Conservation (phyloP, 495 filamentous ascomycete genomes). For the Usnea hakonensis region DNA sequence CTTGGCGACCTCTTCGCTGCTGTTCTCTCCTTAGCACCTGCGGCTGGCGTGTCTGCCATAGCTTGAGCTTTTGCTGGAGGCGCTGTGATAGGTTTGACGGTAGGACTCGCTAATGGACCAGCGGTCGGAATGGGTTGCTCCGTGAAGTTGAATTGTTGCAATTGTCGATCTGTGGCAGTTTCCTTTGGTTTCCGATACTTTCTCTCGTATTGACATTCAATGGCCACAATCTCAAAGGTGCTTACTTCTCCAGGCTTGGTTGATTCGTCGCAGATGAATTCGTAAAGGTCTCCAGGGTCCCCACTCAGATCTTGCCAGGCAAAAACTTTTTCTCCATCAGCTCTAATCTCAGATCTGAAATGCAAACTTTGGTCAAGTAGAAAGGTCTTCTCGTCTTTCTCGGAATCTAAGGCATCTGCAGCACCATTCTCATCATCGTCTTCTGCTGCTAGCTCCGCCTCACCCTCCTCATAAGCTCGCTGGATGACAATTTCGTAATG, state of each 20-base stretch:
- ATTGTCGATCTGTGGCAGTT: constrained; percentile 71
- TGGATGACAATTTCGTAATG: constrained; percentile 97
- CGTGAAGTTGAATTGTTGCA: constrained; percentile 72
- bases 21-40: constrained; percentile 37
- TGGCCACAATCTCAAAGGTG: constrained; percentile 74
- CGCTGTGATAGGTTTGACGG: constrained; percentile 35
- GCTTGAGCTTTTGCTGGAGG: constrained; percentile 25
- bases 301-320: constrained; percentile 94
- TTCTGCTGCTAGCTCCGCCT: constrained; percentile 80
- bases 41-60: constrained; percentile 32
- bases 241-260: constrained; percentile 62
- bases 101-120: constrained; percentile 65
- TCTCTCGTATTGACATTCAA: constrained; percentile 94
- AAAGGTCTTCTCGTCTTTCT: constrained; percentile 96
- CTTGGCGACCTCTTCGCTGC: constrained; percentile 30
- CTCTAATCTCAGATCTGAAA: constrained; percentile 73
- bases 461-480: constrained; percentile 93
- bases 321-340: constrained; percentile 70
- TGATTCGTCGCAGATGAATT: constrained; percentile 83
- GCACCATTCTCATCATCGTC: constrained; percentile 73
- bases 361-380: constrained; percentile 85
- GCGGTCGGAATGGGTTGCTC: constrained; percentile 73
- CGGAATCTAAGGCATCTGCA: constrained; percentile 52
- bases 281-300: constrained; percentile 86
- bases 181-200: constrained; percentile 75